Evolutionary conservation across 257 asterid species (phyloP).

Genomic region (Sherardia arvensis): DNA sequence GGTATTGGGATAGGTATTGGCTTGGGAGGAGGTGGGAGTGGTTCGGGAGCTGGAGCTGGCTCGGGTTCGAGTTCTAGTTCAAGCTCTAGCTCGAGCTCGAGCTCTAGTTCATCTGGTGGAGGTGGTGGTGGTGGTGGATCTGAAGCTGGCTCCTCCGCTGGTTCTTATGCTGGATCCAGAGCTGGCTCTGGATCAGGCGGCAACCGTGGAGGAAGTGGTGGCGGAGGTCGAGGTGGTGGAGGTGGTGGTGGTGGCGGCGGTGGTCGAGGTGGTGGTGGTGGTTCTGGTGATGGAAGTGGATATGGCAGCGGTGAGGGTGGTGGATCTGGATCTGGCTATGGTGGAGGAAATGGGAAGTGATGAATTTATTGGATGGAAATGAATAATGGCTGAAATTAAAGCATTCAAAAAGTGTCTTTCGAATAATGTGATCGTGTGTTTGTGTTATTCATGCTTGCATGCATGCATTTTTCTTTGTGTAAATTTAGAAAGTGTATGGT

Average conservation of each 20-base stretch:
- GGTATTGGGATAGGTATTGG: conserved; percentile 61
- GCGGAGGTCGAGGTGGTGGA: conserved; percentile 14
- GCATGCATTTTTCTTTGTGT: neutral
- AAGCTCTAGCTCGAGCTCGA: conserved; percentile 20
- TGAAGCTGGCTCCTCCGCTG: conserved; percentile 58
- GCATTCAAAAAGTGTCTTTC: conserved; percentile 2
- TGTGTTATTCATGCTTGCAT: neutral
- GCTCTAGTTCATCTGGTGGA: conserved; percentile 21
- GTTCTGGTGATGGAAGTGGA: conserved; percentile 31
- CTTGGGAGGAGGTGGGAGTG: conserved; percentile 24
- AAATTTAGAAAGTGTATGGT: conserved; percentile 3
- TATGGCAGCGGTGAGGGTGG: conserved; percentile 41
- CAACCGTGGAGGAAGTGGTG: conserved; percentile 20
- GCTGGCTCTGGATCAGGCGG: conserved; percentile 35
- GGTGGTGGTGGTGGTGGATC: conserved; percentile 41
- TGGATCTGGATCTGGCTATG: conserved; percentile 37
- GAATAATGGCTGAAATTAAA: neutral
- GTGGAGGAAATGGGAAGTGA: conserved; percentile 45
- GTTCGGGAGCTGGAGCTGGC: conserved; percentile 30
- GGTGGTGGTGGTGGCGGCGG: conserved; percentile 21
- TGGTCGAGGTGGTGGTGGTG: conserved; percentile 26
- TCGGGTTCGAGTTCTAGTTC: conserved; percentile 27
- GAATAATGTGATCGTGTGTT: neutral
- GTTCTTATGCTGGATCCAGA: conserved; percentile 56
- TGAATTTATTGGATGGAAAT: conserved; percentile 4